These are phyloP conservation scores for Nannochloropsis oceanica DNA, from an alignment of 108 stramenopile species.

Conservation along the genomic window DNA sequence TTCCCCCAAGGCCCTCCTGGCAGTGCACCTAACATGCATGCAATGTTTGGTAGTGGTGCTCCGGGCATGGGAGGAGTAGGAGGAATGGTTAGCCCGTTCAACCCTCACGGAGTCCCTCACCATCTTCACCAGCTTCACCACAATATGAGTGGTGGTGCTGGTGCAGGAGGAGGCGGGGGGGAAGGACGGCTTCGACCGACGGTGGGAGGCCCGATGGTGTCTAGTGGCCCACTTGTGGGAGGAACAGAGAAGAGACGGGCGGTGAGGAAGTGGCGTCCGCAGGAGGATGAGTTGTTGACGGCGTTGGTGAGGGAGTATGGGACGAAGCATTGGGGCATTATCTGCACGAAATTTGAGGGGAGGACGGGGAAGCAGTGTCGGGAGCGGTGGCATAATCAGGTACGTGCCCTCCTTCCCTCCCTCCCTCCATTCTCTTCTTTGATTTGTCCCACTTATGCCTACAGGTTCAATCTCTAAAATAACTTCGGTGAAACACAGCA, in stretches of 20 bases:
- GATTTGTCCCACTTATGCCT: background rate
- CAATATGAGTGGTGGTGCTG: background rate
- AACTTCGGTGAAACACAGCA: background rate
- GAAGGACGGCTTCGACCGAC: background rate
- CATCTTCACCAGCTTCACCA: background rate
- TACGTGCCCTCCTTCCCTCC: no score
- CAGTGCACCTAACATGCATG: no score
- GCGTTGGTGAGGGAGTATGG: conserved; percentile 37
- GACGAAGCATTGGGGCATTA: conserved; percentile 41
- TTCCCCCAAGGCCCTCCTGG: background rate
- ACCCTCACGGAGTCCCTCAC: background rate
- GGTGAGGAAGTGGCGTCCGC: conserved; percentile 39
- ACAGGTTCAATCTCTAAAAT: background rate
- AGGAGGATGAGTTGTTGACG: conserved; percentile 41
- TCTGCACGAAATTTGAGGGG: conserved; percentile 39
- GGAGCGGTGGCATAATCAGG: conserved; percentile 27
- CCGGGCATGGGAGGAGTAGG: background rate
- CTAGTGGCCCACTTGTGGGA: background rate
- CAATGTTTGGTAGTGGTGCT: no score
- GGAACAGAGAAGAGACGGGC: background rate
- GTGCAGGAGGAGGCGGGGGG: background rate
- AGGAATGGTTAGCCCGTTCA: background rate
- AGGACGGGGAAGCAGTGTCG: conserved; percentile 52
- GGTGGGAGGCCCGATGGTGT: background rate
- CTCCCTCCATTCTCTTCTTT: no score